Base-by-base conservation (phyloP, 73 alveolate genomes). In the Blepharisma stoltei region DNA sequence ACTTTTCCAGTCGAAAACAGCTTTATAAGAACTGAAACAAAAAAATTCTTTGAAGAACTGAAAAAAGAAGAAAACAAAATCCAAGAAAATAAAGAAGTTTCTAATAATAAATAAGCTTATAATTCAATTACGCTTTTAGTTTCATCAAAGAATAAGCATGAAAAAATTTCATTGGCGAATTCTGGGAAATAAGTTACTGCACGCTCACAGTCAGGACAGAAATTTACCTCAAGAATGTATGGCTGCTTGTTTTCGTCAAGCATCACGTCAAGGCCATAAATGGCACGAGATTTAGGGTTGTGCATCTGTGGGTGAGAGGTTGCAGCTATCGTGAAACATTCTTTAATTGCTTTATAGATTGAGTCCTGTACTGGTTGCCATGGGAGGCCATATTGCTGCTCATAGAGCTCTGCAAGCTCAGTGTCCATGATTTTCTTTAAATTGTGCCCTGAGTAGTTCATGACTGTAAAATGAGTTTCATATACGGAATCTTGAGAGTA, bases 381-480 rank as follows among this genome's bases (percentile, higher is more conserved):
- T 9, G 83, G 45, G 1, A 65, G 71, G 6, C 69, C 69, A 54
- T 66, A 54, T 5, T 66, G 48, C 6, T 84, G 86, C 32, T 87
- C 86, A 66, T 84, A 87, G 70, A 77, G 55, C 41, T 84, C 77
- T 21, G 67, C 77, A 65, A 87, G 71, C 67, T 84, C 90, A 52
- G 76, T 78, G 70, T 70, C 82, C 54, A 60, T 69, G 6, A 84
- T 79, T 7, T 76, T 69, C 14, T 43, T 54, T 27, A 68, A 70
- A 9, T 46, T 41, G 2, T 70, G 48, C 5, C 86, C 86, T 7
- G 83, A 8, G 79, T 95, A 95, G 81, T 95, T 95, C 98, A 93
- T 93, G 25, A 93, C 98, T 54, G 99, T 95, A 81, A 95, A 95
- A 79, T 95, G 99, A 37, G 97, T 90, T 85, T 95, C 99, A 78